Conservation (phyloP, 768 basidiomycete species). For the Russula emetica region DNA sequence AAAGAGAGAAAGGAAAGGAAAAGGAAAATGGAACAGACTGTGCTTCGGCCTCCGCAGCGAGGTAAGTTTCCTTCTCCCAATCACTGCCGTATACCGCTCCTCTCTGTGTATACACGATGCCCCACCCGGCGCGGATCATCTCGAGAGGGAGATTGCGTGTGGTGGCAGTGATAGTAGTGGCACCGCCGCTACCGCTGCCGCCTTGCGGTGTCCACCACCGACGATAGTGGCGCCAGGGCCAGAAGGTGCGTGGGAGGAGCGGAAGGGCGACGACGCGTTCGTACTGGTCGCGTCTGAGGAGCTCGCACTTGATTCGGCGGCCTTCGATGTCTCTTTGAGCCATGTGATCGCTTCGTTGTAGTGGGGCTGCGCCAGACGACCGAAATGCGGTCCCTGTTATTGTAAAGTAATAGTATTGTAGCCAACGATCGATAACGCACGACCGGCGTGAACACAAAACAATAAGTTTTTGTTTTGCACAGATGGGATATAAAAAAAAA, state of each 20-base stretch:
- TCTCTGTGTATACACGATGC: conserved; percentile 65
- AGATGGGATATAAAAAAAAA: too few relatives aligned
- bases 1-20: too few relatives aligned
- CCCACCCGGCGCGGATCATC: conserved; percentile 80
- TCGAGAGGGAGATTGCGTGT: conserved; percentile 45
- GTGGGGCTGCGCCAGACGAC: conserved; percentile 71
- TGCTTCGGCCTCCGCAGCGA: conserved; percentile 59
- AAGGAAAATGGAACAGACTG: conserved; percentile 43
- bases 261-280: conserved; percentile 71
- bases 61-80: conserved; percentile 59
- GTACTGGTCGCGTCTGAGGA: conserved; percentile 79
- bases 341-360: conserved; percentile 70
- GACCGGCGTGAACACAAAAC: too few relatives aligned
- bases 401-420: neutral
- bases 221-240: conserved; percentile 40
- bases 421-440: neutral
- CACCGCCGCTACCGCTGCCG: conserved; percentile 9
- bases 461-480: too few relatives aligned
- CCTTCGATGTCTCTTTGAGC: conserved; percentile 56
- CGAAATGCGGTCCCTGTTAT: conserved; percentile 75
- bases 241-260: conserved; percentile 40
- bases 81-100: conserved; percentile 81
- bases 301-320: conserved; percentile 62
- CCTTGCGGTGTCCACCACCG: conserved; percentile 44
- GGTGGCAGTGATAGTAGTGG: neutral